These are phyloP conservation scores for Haematococcus lacustris DNA, from an alignment of 139 green algal species.

Conservation along the genomic window DNA sequence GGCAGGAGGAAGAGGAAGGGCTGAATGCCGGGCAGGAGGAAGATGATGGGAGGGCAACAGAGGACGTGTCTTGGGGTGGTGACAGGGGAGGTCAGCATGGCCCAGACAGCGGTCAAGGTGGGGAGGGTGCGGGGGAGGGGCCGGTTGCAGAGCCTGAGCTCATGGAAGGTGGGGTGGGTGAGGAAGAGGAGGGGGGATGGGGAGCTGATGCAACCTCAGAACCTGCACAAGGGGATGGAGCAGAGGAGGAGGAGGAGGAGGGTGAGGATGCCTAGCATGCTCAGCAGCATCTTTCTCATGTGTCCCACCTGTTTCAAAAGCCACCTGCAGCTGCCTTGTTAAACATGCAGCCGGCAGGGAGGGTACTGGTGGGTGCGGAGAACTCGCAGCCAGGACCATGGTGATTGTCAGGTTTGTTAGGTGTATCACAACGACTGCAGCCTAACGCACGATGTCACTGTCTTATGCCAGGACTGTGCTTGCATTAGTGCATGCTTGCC, in stretches of 20 bases:
- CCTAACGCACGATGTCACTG: too few species aligned
- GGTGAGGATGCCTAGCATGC: neutral
- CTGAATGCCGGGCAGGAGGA: too few species aligned
- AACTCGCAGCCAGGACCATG: too few species aligned
- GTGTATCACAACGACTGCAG: too few species aligned
- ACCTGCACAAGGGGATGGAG: neutral
- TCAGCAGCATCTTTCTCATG: neutral
- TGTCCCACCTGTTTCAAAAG: neutral
- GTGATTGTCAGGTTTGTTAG: too few species aligned
- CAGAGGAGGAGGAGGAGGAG: neutral
- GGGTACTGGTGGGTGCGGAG: too few species aligned
- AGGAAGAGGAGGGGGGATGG: neutral
- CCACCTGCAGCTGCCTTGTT: too few species aligned
- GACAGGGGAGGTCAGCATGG: neutral
- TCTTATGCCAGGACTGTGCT: too few species aligned
- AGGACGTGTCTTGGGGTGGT: neutral
- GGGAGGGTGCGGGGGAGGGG: neutral
- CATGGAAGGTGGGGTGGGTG: neutral
- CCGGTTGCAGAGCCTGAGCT: slow-evolving; percentile 1
- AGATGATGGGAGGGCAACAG: neutral
- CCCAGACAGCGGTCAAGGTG: neutral
- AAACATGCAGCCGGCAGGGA: too few species aligned
- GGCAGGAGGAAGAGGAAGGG: too few species aligned
- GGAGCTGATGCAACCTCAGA: neutral
- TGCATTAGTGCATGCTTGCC: too few species aligned